Evolutionary conservation across 2,329 filamentous ascomycete species (phyloP).

Genomic region (Talaromyces sp.): DNA sequence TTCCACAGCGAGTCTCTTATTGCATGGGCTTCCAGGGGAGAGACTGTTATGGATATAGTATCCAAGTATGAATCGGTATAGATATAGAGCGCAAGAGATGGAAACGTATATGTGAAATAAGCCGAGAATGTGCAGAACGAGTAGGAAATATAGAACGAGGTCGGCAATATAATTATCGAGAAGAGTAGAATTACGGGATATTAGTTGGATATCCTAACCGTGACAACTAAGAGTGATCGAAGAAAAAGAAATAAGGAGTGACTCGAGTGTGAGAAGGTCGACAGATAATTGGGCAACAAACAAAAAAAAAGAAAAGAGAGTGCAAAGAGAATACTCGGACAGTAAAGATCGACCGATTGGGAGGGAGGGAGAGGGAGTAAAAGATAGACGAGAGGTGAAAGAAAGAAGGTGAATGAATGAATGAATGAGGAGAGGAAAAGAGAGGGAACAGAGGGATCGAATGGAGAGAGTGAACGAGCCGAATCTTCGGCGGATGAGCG

Average conservation of each 20-base stretch:
- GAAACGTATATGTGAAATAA: neutral
- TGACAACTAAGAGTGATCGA: neutral
- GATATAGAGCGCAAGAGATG: slow-evolving; percentile 2
- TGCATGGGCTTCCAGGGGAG: slow-evolving; percentile 16
- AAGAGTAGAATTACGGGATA: neutral
- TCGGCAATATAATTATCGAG: slow-evolving; percentile 7
- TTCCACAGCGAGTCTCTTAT: slow-evolving; percentile 19
- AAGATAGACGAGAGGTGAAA: slow-evolving; percentile 25
- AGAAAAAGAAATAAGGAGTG: slow-evolving; percentile 18
- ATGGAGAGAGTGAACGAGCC: slow-evolving; percentile 22
- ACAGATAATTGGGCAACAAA: slow-evolving; percentile 5
- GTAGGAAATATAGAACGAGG: neutral
- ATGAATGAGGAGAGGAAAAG: neutral
- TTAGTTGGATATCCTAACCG: neutral
- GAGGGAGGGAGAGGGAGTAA: slow-evolving; percentile 21
- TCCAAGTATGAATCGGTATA: neutral
- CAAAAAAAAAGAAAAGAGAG: slow-evolving; percentile 9
- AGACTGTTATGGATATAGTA: neutral
- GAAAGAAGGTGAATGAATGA: slow-evolving; percentile 19
- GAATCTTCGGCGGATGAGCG: slow-evolving; percentile 1
- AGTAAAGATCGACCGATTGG: slow-evolving; percentile 19
- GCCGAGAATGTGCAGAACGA: neutral
- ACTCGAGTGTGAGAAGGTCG: slow-evolving; percentile 11
- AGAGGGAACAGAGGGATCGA: neutral
- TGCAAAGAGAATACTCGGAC: slow-evolving; percentile 20